Conservation (phyloP, 78 protist species). For the Dictyostelium discoideum region DNA sequence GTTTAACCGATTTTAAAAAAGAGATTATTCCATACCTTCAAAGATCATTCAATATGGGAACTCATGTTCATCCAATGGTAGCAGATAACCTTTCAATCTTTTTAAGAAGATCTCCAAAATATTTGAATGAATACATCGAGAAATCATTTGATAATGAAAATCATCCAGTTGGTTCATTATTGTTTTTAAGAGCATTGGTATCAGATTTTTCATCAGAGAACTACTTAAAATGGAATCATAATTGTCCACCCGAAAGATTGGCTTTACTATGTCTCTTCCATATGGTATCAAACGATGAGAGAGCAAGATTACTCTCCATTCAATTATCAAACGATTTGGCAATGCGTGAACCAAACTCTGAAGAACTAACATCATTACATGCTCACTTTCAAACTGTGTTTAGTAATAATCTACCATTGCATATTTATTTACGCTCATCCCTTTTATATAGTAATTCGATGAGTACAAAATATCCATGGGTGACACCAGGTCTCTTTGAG, state of each 20-base stretch:
- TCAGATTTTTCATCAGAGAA: constrained; percentile 24
- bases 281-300: constrained; percentile 43
- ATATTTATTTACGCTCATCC: constrained; percentile 24
- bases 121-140: constrained; percentile 45
- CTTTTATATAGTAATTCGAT: constrained; percentile 42
- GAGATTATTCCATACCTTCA: constrained; percentile 26
- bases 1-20: constrained; percentile 40
- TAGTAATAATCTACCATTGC: background rate
- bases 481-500: constrained; percentile 52
- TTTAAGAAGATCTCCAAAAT: constrained; percentile 53
- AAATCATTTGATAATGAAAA: constrained; percentile 42
- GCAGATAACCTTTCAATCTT: constrained; percentile 23
- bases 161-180: constrained; percentile 22
- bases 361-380: background rate
- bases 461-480: constrained; percentile 38
- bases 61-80: constrained; percentile 19
- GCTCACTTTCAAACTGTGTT: constrained; percentile 5
- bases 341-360: constrained; percentile 24
- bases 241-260: constrained; percentile 61
- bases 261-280: constrained; percentile 32
- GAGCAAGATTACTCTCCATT: constrained; percentile 40
- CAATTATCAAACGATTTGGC: constrained; percentile 33
- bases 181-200: constrained; percentile 33
- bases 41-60: constrained; percentile 11
- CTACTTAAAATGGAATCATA: constrained; percentile 24